Evolutionary conservation across 2,329 filamentous ascomycete species (phyloP), one percentile per base, ranked within the genome.

Genomic region (Pseudodiploospora longispora): DNA sequence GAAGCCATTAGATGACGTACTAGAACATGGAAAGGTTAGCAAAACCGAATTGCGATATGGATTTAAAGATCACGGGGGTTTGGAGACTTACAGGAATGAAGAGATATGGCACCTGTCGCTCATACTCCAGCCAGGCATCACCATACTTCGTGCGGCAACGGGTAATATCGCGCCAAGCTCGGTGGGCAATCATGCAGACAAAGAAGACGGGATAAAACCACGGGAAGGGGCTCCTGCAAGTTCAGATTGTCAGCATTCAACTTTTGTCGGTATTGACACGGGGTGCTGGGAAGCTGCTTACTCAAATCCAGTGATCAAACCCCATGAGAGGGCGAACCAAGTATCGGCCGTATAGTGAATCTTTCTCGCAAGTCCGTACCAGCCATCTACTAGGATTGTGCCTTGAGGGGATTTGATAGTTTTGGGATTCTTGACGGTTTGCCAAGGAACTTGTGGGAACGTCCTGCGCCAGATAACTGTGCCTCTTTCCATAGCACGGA

Each of bases 161-260:
- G 58, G 83, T 72, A 50, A 91, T 87, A 61, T 95, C 88, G 51
- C 88, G 76, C 42, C 69, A 66, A 8, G 86, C 85, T 47, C 87
- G 83, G 65, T 94, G 88, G 3, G 80, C 71, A 58, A 94, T 93
- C 87, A 93, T 93, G 52, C 69, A 68, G 32, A 71, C 71, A 63
- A 95, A 95, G 72, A 95, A 95, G 38, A 87, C 63, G 0, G 87
- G 85, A 59, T 94, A 93, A 65, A 95, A 94, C 87, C 87, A 95
- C 0, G 88, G 88, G 66, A 94, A 91, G 0, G 87, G 86, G 56
- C 83, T 87, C 55, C 61, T 63, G 29, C 4, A 34, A 27, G 36
- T 19, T 19, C 19, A 19, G 19, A 19, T 19, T 19, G 19, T 19
- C 19, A 19, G 19, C 19, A 19, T 19, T 19, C 19, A 19, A 19